A percentile compares a stretch with the other conserved stretches of the same genome.
Conservation (phyloP, 2,329 filamentous ascomycete species). For the Zasmidium citrigriseum region DNA sequence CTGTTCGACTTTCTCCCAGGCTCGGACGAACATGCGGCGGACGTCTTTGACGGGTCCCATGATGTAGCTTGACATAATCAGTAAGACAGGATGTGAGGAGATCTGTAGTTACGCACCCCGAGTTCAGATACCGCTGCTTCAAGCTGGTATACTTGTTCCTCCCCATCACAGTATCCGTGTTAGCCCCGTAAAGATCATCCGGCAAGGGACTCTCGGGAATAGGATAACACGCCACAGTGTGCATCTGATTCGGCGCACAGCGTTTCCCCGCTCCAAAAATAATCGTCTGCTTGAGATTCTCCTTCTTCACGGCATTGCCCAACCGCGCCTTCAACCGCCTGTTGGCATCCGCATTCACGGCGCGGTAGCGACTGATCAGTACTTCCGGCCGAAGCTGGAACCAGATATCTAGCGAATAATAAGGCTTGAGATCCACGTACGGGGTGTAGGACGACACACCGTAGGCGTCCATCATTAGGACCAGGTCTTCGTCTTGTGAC, state of each 20-base stretch:
- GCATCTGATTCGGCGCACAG: constrained; percentile 47
- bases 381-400: constrained; percentile 27
- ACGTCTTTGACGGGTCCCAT: constrained; percentile 29
- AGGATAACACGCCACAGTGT: constrained; percentile 52
- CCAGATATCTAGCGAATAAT: constrained; percentile 25
- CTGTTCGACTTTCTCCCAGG: constrained; percentile 24
- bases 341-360: constrained; percentile 37
- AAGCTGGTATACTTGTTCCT: constrained; percentile 35
- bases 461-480: constrained; percentile 30
- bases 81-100: not conserved
- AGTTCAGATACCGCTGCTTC: constrained; percentile 29
- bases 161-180: constrained; percentile 35
- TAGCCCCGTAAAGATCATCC: constrained; percentile 46
- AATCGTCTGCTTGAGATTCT: constrained; percentile 47
- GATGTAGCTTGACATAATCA: constrained; percentile 14
- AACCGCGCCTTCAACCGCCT: constrained; percentile 45
- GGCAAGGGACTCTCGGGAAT: constrained; percentile 55
- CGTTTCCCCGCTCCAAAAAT: constrained; percentile 58
- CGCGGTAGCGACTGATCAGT: constrained; percentile 25
- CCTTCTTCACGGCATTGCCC: constrained; percentile 39
- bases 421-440: not conserved
- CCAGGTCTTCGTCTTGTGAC: constrained; percentile 23
- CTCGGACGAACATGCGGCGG: constrained; percentile 24
- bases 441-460: constrained; percentile 11
- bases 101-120: constrained; percentile 8